Percentiles rank a stretch among this genome's conserved stretches.
These are phyloP conservation scores for Lodderomyces theae DNA, from an alignment of 1,139 yeast genomes.

Conservation along the genomic window DNA sequence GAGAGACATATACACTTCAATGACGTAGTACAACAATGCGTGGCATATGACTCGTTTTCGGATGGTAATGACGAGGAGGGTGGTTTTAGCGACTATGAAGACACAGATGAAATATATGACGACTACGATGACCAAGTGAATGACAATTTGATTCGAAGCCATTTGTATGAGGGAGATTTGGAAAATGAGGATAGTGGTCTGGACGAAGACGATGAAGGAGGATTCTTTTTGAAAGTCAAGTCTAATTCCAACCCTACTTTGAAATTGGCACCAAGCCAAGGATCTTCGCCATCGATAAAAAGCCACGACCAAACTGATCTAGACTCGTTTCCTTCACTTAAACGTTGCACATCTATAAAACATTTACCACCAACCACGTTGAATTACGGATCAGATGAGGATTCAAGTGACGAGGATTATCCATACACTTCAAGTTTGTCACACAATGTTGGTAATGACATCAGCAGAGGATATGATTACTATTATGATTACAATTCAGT, in stretches of 20 bases:
- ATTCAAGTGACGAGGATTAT: constrained; percentile 55
- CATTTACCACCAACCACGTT: constrained; percentile 78
- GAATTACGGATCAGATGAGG: constrained; percentile 76
- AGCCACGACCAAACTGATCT: constrained; percentile 19
- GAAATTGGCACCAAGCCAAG: constrained; percentile 11
- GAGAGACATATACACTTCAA: constrained; percentile 82
- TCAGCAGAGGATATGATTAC: constrained; percentile 72
- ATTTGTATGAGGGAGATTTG: constrained; percentile 30
- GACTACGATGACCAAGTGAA: constrained; percentile 68
- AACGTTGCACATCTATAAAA: constrained; percentile 57
- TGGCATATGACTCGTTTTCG: constrained; percentile 53
- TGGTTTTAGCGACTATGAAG: constrained; percentile 22
- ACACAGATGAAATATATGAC: constrained; percentile 20
- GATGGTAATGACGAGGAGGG: constrained; percentile 39
- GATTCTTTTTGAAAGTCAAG: constrained; percentile 60
- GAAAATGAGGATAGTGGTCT: constrained; percentile 26
- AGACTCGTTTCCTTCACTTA: constrained; percentile 28
- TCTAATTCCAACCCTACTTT: constrained; percentile 35
- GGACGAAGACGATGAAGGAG: constrained; percentile 54
- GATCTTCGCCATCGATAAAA: constrained; percentile 15
- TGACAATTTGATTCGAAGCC: constrained; percentile 76
- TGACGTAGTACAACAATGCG: constrained; percentile 90
- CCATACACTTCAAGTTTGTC: constrained; percentile 62
- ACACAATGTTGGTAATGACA: constrained; percentile 68
- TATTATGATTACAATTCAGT: constrained; percentile 87